These are phyloP conservation scores for Lipomyces mesembrius DNA, from an alignment of 805 yeast species.

Conservation along the genomic window DNA sequence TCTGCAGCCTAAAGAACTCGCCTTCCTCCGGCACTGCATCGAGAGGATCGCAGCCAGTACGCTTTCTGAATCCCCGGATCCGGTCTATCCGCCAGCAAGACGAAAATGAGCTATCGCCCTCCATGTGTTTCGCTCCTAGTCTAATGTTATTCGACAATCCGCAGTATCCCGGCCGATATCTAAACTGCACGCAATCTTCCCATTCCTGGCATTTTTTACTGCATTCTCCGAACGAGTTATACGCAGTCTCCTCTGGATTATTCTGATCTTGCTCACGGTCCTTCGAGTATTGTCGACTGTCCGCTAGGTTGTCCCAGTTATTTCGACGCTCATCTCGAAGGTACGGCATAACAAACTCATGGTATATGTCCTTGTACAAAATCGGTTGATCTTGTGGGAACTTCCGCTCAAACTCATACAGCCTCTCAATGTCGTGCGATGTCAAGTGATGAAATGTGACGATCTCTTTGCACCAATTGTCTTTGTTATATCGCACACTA, in stretches of 20 bases:
- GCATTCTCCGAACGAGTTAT: conserved; percentile 24
- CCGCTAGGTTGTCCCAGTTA: conserved; percentile 42
- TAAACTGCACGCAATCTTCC: conserved; percentile 38
- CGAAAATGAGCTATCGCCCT: conserved; percentile 36
- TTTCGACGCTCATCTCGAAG: conserved; percentile 34
- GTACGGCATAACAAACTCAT: conserved; percentile 46
- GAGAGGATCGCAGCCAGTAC: conserved; percentile 38
- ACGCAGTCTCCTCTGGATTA: conserved; percentile 17
- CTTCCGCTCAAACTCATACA: conserved; percentile 47
- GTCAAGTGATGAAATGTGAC: conserved; percentile 45
- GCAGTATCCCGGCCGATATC: conserved; percentile 22
- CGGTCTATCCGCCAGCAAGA: conserved; percentile 46
- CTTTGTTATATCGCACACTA: conserved; percentile 25
- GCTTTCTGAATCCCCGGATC: conserved; percentile 41
- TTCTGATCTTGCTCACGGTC: conserved; percentile 5
- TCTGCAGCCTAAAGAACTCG: conserved; percentile 4
- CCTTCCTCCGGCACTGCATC: conserved; percentile 17
- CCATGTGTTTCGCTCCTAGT: conserved; percentile 18
- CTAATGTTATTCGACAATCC: conserved; percentile 20
- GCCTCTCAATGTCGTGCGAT: conserved; percentile 21
- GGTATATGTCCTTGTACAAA: conserved; percentile 43
- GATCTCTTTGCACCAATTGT: conserved; percentile 44
- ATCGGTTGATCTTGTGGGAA: conserved; percentile 33
- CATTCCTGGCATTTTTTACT: conserved; percentile 31
- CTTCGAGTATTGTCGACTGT: conserved; percentile 11